These are phyloP conservation scores for Metschnikowia matae DNA, from an alignment of 805 yeast genomes.

Conservation along the genomic window DNA sequence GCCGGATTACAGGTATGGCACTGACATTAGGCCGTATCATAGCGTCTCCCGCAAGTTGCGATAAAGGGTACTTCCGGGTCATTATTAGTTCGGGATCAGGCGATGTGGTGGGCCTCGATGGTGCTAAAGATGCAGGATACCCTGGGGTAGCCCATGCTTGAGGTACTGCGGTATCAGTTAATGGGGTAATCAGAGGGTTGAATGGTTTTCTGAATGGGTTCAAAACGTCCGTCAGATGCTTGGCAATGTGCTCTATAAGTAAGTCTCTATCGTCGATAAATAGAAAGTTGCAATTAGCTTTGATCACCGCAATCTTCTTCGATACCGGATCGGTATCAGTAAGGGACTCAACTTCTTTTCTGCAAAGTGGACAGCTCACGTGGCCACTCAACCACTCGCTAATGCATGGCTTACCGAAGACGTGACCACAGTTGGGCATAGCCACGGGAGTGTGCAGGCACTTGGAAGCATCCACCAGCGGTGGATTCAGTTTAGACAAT, in stretches of 20 bases:
- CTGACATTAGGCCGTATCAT: neutral
- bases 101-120: neutral
- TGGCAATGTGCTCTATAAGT: constrained; percentile 22
- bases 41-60: constrained; percentile 5
- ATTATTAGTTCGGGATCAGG: constrained; percentile 14
- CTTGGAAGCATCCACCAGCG: constrained; percentile 1
- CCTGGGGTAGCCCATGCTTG: constrained; percentile 32
- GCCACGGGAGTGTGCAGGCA: constrained; percentile 14
- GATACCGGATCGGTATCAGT: constrained; percentile 8
- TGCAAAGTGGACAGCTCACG: constrained; percentile 18
- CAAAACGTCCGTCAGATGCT: constrained; percentile 35
- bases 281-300: constrained; percentile 10
- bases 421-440: constrained; percentile 17
- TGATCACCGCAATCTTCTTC: constrained; percentile 8
- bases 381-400: constrained; percentile 17
- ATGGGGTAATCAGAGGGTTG: constrained; percentile 34
- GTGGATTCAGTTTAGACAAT: constrained; percentile 1
- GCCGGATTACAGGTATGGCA: neutral
- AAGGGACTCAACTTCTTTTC: constrained; percentile 16
- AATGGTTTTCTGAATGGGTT: constrained; percentile 35
- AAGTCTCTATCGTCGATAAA: constrained; percentile 14
- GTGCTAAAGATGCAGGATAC: constrained; percentile 7
- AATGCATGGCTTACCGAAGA: constrained; percentile 17
- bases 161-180: constrained; percentile 34
- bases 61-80: constrained; percentile 15